Evolutionary conservation across 2,329 filamentous ascomycete species (phyloP).

Genomic region (Coniochaeta sp.): DNA sequence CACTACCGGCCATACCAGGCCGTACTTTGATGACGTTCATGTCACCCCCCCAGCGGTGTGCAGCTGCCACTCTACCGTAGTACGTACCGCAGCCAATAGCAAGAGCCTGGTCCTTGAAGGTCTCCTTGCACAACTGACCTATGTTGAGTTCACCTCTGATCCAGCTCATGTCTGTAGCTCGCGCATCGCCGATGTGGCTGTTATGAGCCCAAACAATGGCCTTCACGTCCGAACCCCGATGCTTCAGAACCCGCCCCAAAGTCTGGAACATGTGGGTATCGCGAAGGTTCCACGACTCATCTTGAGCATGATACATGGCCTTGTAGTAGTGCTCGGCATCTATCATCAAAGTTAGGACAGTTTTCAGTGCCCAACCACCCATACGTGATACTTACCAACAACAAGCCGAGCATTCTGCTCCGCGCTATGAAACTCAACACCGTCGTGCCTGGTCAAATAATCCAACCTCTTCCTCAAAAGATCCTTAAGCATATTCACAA

Average conservation of each 20-base stretch:
- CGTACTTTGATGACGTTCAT: slow-evolving; percentile 40
- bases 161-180: slow-evolving; percentile 39
- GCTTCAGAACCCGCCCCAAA: slow-evolving; percentile 32
- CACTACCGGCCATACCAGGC: slow-evolving; percentile 36
- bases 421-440: slow-evolving; percentile 37
- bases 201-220: slow-evolving; percentile 48
- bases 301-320: slow-evolving; percentile 41
- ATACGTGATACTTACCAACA: slow-evolving; percentile 13
- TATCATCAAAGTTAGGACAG: not conserved
- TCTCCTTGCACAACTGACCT: slow-evolving; percentile 43
- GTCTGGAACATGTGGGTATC: slow-evolving; percentile 45
- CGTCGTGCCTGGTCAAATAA: slow-evolving; percentile 20
- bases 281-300: slow-evolving; percentile 41
- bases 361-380: not conserved
- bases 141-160: slow-evolving; percentile 37
- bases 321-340: slow-evolving; percentile 45
- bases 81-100: slow-evolving; percentile 37
- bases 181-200: slow-evolving; percentile 45
- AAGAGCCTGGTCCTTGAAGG: slow-evolving; percentile 20
- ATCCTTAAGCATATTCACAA: slow-evolving; percentile 35
- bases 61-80: slow-evolving; percentile 42
- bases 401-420: slow-evolving; percentile 44
- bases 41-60: slow-evolving; percentile 40
- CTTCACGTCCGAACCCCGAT: slow-evolving; percentile 28
- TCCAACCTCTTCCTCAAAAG: slow-evolving; percentile 32